Percentiles rank a stretch among this genome's conserved stretches.
These are phyloP conservation scores for Gamsiella multidivaricata DNA, from an alignment of 192 early-diverging fungal genomes.

Conservation along the genomic window DNA sequence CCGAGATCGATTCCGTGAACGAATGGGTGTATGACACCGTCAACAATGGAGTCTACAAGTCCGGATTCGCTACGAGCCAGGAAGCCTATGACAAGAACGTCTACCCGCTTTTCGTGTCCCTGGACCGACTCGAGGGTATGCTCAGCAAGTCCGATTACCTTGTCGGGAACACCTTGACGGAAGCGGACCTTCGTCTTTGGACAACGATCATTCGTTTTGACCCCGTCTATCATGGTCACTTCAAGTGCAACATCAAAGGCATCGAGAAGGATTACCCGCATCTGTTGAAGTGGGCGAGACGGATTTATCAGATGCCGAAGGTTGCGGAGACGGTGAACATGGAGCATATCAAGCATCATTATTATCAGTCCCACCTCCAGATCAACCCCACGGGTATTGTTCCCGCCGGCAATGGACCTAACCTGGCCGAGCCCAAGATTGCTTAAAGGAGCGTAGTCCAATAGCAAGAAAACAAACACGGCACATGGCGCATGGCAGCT, in stretches of 20 bases:
- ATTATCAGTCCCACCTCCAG: constrained; percentile 89
- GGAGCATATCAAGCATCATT: constrained; percentile 96
- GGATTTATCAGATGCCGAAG: constrained; percentile 84
- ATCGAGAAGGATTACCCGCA: constrained; percentile 91
- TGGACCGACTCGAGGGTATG: constrained; percentile 87
- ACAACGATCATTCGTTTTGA: constrained; percentile 97
- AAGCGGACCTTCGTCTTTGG: constrained; percentile 94
- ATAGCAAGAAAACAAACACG: no score
- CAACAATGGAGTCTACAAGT: constrained; percentile 97
- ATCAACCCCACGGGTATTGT: constrained; percentile 93
- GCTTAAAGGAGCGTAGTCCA: constrained; percentile 9
- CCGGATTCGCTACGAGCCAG: constrained; percentile 92
- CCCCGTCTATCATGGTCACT: constrained; percentile 93
- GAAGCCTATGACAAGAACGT: constrained; percentile 84
- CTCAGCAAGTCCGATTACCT: constrained; percentile 80
- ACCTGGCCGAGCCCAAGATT: constrained; percentile 48
- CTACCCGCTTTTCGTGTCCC: constrained; percentile 75
- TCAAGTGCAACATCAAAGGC: constrained; percentile 92
- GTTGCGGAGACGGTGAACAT: constrained; percentile 90
- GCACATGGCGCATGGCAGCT: no score
- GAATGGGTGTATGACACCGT: constrained; percentile 93
- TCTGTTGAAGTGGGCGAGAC: constrained; percentile 84
- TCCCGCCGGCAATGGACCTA: constrained; percentile 77
- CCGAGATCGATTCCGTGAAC: constrained; percentile 88
- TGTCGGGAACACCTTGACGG: constrained; percentile 84